Conservation (phyloP, 2,329 filamentous ascomycete genomes). For the Fusarium sp. region DNA sequence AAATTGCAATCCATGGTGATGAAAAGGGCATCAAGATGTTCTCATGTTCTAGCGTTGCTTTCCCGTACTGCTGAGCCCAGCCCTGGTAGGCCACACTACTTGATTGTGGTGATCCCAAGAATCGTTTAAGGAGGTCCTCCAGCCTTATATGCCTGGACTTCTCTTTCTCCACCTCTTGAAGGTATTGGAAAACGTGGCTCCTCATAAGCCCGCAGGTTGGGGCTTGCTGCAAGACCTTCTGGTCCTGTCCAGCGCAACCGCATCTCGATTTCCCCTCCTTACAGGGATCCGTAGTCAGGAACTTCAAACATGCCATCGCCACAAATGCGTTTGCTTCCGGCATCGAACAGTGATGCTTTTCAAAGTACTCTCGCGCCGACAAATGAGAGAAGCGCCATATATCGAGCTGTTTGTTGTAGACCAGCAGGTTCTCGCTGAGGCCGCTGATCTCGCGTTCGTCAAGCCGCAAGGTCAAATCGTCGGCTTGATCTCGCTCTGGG, state of each 20-base stretch:
- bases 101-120: background rate
- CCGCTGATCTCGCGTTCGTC: background rate
- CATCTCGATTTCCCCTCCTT: background rate
- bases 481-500: background rate
- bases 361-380: slow-evolving; percentile 18
- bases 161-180: no score
- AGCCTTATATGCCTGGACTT: no score
- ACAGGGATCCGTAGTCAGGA: slow-evolving; percentile 1
- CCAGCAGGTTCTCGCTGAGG: slow-evolving; percentile 16
- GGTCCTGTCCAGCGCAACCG: background rate
- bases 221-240: background rate
- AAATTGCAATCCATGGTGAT: background rate
- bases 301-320: slow-evolving; percentile 14
- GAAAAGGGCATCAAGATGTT: background rate
- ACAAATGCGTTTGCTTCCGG: background rate
- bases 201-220: background rate
- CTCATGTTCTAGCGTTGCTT: no score
- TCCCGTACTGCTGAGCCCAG: background rate
- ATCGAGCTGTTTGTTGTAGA: background rate
- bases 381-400: slow-evolving; percentile 18
- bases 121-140: no score
- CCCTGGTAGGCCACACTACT: background rate
- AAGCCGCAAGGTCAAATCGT: background rate
- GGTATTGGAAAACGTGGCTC: background rate
- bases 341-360: background rate